Evolutionary conservation across 176 grass and related monocot genomes (phyloP), one percentile per base, ranked within the genome.

Genomic region (Luzula sylvatica): DNA sequence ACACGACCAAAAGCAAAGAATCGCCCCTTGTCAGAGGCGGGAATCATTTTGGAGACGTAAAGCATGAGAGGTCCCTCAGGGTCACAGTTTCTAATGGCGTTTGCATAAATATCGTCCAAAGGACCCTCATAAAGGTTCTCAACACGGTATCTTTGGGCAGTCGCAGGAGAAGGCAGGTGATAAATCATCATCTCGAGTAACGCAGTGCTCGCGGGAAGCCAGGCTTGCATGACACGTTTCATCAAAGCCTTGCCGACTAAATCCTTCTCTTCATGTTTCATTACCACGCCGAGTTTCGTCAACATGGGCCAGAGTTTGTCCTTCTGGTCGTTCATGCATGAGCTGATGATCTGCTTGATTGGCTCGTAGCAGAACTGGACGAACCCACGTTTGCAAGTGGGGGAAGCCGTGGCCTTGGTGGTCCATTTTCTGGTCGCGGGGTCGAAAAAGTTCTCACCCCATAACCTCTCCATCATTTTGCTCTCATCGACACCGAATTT

Each of bases 31-130:
- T 67, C 46, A 52, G 63, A 67, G 29, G 63, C 63, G 23, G 46
- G 63, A 52, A 67, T 67, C 63, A 67, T 52, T 16, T 67, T 67
- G 16, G 63, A 50, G 19, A 67, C 46, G 52, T 67, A 67, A n/a
- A 67, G 42, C 45, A 67, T 52, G 1, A 67, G 63, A 28, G 63
- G 46, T 12, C 63, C 63, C 17, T 53, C 63, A 38, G 63, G 63
- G 46, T 67, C 63, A 52, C 63, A 52, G 26, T 67, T 67, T 38
- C 46, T 50, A 14, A 67, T 67, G 26, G 63, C 46, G n/a, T 23
- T 53, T 20, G 63, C 47, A 52, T 67, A 67, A 8, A 51, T 23
- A 38, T 67, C 46, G 20, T 67, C 46, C 8, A 67, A 46, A 1
- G 46, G 45, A 7, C 46, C 63, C 46, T 67, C 46, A 3, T 67